Conservation (phyloP, 1,284 basidiomycete genomes). For the Thelephora terrestris region DNA sequence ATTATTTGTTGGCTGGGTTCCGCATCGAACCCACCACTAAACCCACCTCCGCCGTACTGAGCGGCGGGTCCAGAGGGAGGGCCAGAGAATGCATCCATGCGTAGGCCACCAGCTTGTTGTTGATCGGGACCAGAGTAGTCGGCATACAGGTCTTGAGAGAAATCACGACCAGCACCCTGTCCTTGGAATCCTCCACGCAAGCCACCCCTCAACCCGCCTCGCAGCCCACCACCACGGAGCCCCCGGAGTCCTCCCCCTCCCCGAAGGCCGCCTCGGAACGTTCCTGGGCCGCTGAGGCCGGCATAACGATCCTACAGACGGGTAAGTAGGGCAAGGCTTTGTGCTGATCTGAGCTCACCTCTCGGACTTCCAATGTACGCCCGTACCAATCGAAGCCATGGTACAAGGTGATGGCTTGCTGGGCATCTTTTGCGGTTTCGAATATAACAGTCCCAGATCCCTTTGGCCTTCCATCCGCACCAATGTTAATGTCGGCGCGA, state of each 20-base stretch:
- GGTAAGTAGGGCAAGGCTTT: conserved; percentile 5
- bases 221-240: conserved; percentile 43
- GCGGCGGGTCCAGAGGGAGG: conserved; percentile 26
- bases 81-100: conserved; percentile 36
- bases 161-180: conserved; percentile 51
- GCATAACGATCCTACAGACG: conserved; percentile 76
- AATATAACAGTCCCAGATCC: conserved; percentile 95
- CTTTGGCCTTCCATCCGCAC: conserved; percentile 85
- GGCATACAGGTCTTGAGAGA: conserved; percentile 70
- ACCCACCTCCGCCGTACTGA: conserved; percentile 25
- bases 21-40: conserved; percentile 31
- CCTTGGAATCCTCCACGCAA: conserved; percentile 40
- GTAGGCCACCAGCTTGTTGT: conserved; percentile 39
- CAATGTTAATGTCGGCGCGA: conserved; percentile 89
- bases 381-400: conserved; percentile 94
- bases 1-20: conserved; percentile 95
- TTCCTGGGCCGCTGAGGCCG: conserved; percentile 58
- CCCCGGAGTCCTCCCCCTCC: conserved; percentile 25
- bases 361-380: conserved; percentile 84
- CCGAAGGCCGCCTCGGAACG: conserved; percentile 51
- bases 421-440: conserved; percentile 83
- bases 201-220: conserved; percentile 37
- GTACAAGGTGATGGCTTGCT: conserved; percentile 88
- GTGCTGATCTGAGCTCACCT: conserved; percentile 38
- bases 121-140: conserved; percentile 75